Evolutionary conservation across 192 early-diverging fungal species (phyloP).

Genomic region (Umbelopsis sp.): DNA sequence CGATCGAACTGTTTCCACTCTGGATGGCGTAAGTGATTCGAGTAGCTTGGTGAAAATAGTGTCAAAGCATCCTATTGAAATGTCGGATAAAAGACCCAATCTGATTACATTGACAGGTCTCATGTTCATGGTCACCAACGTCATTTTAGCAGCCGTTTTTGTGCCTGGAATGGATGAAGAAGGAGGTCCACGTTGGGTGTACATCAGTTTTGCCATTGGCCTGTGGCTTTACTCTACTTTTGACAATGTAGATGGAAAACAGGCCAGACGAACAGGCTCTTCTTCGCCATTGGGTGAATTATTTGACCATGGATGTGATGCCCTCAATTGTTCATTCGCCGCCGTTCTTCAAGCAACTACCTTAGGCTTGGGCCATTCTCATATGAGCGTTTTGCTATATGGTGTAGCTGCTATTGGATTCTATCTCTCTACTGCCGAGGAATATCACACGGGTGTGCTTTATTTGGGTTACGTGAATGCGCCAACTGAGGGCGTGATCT

Average conservation of each 20-base stretch:
- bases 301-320: conserved; percentile 85
- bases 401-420: conserved; percentile 51
- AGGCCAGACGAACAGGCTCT: conserved; percentile 86
- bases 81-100: conserved; percentile 63
- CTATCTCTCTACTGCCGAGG: conserved; percentile 90
- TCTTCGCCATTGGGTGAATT: conserved; percentile 90
- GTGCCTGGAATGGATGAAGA: conserved; percentile 69
- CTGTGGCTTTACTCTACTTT: conserved; percentile 87
- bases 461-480: conserved; percentile 83
- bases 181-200: conserved; percentile 75
- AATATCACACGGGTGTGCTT: conserved; percentile 87
- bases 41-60: not conserved
- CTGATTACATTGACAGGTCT: conserved; percentile 88
- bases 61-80: not conserved
- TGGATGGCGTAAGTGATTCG: conserved; percentile 73
- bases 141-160: conserved; percentile 66
- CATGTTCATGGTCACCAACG: conserved; percentile 75
- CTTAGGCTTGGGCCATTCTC: conserved; percentile 27
- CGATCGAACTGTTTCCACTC: conserved; percentile 82
- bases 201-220: conserved; percentile 73
- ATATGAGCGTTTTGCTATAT: conserved; percentile 26
- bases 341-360: conserved; percentile 27
- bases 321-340: conserved; percentile 35
- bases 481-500: conserved; percentile 83
- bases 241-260: conserved; percentile 94